Conservation (phyloP, 2,329 filamentous ascomycete genomes). For the Dothistroma septosporum region DNA sequence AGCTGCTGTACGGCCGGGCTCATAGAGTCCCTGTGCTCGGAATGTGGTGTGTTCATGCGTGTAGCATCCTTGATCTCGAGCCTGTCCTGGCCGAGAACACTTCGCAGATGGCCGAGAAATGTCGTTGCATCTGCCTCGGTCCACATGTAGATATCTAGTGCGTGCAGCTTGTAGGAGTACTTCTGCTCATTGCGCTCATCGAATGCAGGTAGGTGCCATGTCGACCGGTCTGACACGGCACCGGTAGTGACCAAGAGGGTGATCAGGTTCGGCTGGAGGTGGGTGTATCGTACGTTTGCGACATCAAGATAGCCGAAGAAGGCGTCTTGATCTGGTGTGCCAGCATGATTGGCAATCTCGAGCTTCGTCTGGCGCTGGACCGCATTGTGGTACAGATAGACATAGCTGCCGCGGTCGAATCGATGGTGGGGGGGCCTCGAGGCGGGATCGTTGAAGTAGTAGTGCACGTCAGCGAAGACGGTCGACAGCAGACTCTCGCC, state of each 20-base stretch:
- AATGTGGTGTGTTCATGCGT: constrained; percentile 38
- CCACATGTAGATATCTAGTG: constrained; percentile 76
- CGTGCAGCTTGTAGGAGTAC: constrained; percentile 74
- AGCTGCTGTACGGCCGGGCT: constrained; percentile 70
- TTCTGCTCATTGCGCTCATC: constrained; percentile 70
- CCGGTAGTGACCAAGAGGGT: constrained; percentile 59
- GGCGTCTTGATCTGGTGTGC: constrained; percentile 72
- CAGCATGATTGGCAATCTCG: constrained; percentile 71
- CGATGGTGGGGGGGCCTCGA: constrained; percentile 70
- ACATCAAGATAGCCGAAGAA: constrained; percentile 62
- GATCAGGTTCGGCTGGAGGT: constrained; percentile 69
- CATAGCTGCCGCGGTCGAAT: constrained; percentile 74
- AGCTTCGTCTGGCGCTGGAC: constrained; percentile 63
- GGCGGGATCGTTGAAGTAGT: constrained; percentile 67
- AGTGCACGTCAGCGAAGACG: constrained; percentile 70
- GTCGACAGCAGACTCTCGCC: constrained; percentile 47
- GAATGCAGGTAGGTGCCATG: constrained; percentile 73
- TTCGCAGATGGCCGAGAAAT: constrained; percentile 64
- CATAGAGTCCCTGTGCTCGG: constrained; percentile 50
- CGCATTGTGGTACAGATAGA: constrained; percentile 75
- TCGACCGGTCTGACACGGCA: constrained; percentile 41
- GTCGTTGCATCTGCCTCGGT: constrained; percentile 66
- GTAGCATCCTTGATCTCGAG: constrained; percentile 65
- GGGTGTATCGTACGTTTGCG: constrained; percentile 63
- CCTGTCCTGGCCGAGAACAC: constrained; percentile 59